These are phyloP conservation scores for Gamarada debralockiae DNA, from an alignment of 495 filamentous ascomycete species.

Conservation along the genomic window DNA sequence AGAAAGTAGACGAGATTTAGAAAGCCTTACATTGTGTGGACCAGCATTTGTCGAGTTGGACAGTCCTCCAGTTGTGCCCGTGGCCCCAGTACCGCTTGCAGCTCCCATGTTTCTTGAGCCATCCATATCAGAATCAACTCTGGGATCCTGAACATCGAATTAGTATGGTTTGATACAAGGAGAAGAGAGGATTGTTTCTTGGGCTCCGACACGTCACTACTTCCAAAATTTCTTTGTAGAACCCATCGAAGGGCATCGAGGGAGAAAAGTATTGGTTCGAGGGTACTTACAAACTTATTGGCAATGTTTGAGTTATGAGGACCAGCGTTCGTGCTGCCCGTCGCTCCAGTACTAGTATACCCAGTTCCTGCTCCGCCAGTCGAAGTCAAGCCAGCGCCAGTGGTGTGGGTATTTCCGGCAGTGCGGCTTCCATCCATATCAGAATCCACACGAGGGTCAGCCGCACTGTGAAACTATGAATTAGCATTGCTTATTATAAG, in stretches of 20 bases:
- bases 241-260: too few relatives aligned
- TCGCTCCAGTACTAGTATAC: background rate
- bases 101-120: background rate
- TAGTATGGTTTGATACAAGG: background rate
- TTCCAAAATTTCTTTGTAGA: too few relatives aligned
- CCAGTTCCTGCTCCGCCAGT: too few relatives aligned
- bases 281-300: too few relatives aligned
- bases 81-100: conserved; percentile 8
- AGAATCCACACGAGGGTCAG: conserved; percentile 18
- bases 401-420: conserved; percentile 19
- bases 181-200: too few relatives aligned
- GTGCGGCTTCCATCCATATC: conserved; percentile 35
- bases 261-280: too few relatives aligned
- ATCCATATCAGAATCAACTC: background rate
- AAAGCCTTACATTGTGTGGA: conserved; percentile 1
- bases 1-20: too few relatives aligned
- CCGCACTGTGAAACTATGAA: conserved; percentile 9
- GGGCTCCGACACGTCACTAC: too few relatives aligned
- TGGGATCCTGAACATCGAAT: background rate
- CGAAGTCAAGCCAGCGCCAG: conserved; percentile 20
- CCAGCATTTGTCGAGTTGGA: conserved; percentile 22
- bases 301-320: conserved; percentile 1
- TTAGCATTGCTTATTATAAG: too few relatives aligned
- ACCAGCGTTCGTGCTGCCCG: conserved; percentile 17
- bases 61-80: conserved; percentile 24